Evolutionary conservation across 2,329 filamentous ascomycete species (phyloP).

Genomic region (Aureobasidium sp.): DNA sequence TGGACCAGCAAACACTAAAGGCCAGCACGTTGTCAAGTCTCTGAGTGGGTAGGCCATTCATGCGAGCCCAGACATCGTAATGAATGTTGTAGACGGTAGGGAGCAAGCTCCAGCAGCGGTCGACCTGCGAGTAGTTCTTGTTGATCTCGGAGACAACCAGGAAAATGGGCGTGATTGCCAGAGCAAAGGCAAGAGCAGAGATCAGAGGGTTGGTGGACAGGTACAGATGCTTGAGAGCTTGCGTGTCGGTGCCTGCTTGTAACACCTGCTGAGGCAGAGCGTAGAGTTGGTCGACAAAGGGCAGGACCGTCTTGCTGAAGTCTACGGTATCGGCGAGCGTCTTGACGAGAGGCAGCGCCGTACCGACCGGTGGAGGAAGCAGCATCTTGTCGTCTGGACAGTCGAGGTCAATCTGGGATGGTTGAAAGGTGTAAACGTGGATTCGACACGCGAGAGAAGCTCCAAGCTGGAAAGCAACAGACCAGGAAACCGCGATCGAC

Average conservation of each 20-base stretch:
- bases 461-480: background rate
- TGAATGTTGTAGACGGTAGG: conserved; percentile 82
- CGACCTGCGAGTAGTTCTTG: conserved; percentile 93
- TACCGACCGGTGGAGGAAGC: conserved; percentile 9
- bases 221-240: conserved; percentile 63
- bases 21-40: conserved; percentile 64
- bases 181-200: conserved; percentile 60
- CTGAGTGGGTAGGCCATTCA: conserved; percentile 60
- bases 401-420: background rate
- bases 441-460: background rate
- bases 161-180: conserved; percentile 63
- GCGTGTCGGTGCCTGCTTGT: conserved; percentile 50
- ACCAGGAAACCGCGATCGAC: background rate
- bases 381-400: background rate
- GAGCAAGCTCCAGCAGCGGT: conserved; percentile 83
- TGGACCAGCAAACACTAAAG: conserved; percentile 61
- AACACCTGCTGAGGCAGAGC: conserved; percentile 37
- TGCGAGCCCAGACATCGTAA: conserved; percentile 71
- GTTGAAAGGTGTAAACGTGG: background rate
- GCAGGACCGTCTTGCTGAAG: conserved; percentile 63
- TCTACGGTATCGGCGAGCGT: conserved; percentile 66
- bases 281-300: conserved; percentile 61
- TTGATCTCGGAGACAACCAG: conserved; percentile 75
- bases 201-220: conserved; percentile 78
- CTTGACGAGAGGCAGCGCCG: conserved; percentile 59